Evolutionary conservation across 2,329 filamentous ascomycete species (phyloP), one percentile per base, ranked within the genome.

Genomic region (Curvularia sp.): DNA sequence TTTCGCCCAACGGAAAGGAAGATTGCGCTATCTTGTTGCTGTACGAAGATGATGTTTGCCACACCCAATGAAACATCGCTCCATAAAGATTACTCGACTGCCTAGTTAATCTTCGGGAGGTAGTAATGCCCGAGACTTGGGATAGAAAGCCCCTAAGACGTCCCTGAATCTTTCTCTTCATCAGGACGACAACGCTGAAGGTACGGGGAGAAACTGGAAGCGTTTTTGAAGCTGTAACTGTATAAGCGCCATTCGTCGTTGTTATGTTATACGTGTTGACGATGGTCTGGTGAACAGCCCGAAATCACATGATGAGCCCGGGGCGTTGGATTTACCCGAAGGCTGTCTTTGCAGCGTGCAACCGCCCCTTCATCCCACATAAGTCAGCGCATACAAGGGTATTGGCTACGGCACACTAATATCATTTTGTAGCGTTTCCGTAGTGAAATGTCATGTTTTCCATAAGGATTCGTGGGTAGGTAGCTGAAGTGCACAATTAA

Each of bases 1-100:
- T 79, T 81, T 62, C 82, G 80, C 2, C 73, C 79, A 13, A 81
- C 79, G 6, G 76, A 74, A 32, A 82, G 70, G 64, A 81, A 81
- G 9, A 82, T 68, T 1, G 80, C 77, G 19, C 80, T 80, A n/a
- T 80, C 80, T 2, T 82, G 71, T 13, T 79, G 79, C 59, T 82
- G 80, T 21, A 67, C 63, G 61, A 82, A 79, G 65, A 82, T 79
- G 53, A 80, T 76, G 46, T 74, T 56, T 18, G 65, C 65, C 10
- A 72, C 63, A 9, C 72, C 73, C 2, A 68, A 62, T 2, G 79
- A 70, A 3, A 78, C 70, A 55, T 82, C 80, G 2, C 61, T 53
- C 2, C 74, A 23, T 8, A n/a, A 36, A 8, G 34, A 13, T 23
- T 27, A 34, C 23, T 21, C 12, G 32, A 15, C 18, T 15, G 19